Conservation (phyloP, 164 flowering plant species). For the Akebia trifoliata region DNA sequence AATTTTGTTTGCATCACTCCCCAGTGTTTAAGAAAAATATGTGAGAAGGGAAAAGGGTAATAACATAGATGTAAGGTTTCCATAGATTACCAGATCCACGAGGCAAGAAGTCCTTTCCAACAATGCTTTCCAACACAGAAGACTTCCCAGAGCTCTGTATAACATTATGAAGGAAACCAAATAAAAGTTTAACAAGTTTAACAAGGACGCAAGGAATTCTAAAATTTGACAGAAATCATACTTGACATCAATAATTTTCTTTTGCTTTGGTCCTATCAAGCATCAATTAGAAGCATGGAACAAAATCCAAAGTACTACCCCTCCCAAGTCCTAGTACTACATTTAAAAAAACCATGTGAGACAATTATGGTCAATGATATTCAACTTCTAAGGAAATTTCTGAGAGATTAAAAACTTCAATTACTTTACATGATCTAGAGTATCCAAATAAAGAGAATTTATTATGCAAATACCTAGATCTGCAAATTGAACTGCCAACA, state of each 20-base stretch:
- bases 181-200: not conserved
- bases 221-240: not conserved
- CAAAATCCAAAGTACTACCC: not conserved
- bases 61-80: not conserved
- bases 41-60: not conserved
- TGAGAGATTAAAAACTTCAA: too few species aligned
- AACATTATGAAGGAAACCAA: conserved; percentile 6
- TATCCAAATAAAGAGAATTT: too few species aligned
- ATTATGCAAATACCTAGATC: too few species aligned
- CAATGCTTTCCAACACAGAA: conserved; percentile 62
- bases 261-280: not conserved
- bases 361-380: too few species aligned
- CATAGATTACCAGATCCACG: conserved; percentile 24
- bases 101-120: conserved; percentile 23
- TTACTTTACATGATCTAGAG: too few species aligned
- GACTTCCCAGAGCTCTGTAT: conserved; percentile 87
- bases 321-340: not conserved
- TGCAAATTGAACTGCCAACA: too few species aligned
- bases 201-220: not conserved
- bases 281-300: not conserved
- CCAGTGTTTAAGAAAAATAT: not conserved
- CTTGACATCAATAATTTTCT: not conserved
- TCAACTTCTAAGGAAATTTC: too few species aligned
- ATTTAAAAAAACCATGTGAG: too few species aligned
- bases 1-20: not conserved